Percentiles rank a stretch among this genome's conserved stretches.
Conservation (phyloP, 2,329 filamentous ascomycete genomes). For the Ustulina deusta region DNA sequence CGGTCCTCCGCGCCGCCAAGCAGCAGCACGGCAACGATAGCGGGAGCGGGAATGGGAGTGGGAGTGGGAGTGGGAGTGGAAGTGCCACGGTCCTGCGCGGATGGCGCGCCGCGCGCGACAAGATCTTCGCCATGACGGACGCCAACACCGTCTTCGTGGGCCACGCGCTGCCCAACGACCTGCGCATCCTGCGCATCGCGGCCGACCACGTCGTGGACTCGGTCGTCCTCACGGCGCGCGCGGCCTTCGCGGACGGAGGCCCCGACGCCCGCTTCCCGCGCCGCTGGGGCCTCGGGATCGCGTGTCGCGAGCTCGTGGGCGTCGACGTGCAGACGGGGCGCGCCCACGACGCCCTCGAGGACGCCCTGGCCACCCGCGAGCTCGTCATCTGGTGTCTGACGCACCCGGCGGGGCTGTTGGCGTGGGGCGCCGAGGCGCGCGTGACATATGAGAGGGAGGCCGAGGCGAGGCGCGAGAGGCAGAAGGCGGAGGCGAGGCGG, state of each 20-base stretch:
- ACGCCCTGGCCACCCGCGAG: conserved; percentile 62
- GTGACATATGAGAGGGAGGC: conserved; percentile 13
- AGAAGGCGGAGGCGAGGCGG: conserved; percentile 9
- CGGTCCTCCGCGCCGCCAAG: conserved; percentile 51
- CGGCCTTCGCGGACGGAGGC: conserved; percentile 50
- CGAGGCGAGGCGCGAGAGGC: conserved; percentile 21
- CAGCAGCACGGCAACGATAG: conserved; percentile 19
- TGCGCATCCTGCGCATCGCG: conserved; percentile 57
- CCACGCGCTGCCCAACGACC: conserved; percentile 60
- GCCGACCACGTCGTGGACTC: conserved; percentile 61
- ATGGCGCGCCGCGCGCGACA: conserved; percentile 57
- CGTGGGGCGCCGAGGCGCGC: conserved; percentile 49
- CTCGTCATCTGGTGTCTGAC: conserved; percentile 60
- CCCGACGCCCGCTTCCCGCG: conserved; percentile 24
- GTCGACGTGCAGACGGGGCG: conserved; percentile 53
- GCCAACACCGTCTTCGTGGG: conserved; percentile 61
- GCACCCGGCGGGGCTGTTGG: conserved; percentile 52
- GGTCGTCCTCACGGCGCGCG: conserved; percentile 55
- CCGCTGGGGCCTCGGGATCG: conserved; percentile 53
- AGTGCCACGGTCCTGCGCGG: conserved; percentile 50
- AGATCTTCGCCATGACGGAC: conserved; percentile 58
- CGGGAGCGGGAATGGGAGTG: no score
- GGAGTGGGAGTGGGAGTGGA: neutral
- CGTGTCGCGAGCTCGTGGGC: conserved; percentile 53
- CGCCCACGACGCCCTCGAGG: conserved; percentile 62